Base-by-base conservation (phyloP, 2,329 filamentous ascomycete species). In the Ascochyta lentis region DNA sequence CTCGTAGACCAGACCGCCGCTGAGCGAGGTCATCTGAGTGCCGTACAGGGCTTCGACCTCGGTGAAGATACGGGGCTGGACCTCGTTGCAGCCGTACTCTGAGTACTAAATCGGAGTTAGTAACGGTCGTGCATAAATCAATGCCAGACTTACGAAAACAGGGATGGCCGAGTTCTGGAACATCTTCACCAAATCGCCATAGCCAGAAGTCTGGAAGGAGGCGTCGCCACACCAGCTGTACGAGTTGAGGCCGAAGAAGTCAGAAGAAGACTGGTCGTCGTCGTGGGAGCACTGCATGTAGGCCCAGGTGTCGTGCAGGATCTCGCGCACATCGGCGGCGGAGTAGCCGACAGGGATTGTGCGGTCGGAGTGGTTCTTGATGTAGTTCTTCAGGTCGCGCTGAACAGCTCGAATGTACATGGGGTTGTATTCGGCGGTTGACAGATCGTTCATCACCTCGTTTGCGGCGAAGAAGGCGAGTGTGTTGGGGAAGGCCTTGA, bases 1-100 rank as follows among this genome's bases (percentile, higher is more conserved):
- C 76, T 95, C 89, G 79, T 94, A 95, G 41, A 94, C 89, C 41
- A 95, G 81, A 61, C 90, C 90, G 60, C 91, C 91, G 50, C 86
- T 88, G 69, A 94, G 86, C 53, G 86, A 80, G 16, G 80, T 87
- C 89, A 94, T 92, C 61, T 91, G 67, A 35, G 81, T 68, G 53
- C 89, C 83, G 75, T 94, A 94, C 63, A 95, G 86, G 59, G 87
- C 80, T 51, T 80, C 81, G 12, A 92, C 88, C 77, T 95, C 91
- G 63, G 89, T 88, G 78, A 92, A 95, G 66, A 86, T 77, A 64
- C 91, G 89, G 13, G 86, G 85, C 34, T 82, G 80, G 23, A 72
- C 63, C 46, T 70, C 62, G 79, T 92, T 94, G 84, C 91, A 94
- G 58, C 91, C 91, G 66, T 87, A 88, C 71, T 95, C 91, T 61